Evolutionary conservation across 192 early-diverging fungal genomes (phyloP).

Genomic region (Coemansia sp.): DNA sequence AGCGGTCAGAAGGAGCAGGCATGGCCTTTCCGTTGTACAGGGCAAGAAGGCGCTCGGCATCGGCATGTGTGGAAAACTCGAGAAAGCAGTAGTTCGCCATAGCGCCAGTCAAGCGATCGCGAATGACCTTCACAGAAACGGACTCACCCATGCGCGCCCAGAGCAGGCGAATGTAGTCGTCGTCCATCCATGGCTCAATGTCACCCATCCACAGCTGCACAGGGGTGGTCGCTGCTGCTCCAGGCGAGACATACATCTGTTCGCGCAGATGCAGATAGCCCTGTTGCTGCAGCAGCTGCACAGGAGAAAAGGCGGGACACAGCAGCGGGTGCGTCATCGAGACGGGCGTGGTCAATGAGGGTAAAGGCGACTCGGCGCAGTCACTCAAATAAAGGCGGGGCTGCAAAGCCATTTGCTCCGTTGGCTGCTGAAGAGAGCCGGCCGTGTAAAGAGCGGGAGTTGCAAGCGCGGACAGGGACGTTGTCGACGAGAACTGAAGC

Average conservation of each 20-base stretch:
- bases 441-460: background rate
- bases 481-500: background rate
- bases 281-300: constrained; percentile 4
- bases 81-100: constrained; percentile 93
- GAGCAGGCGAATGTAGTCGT: constrained; percentile 78
- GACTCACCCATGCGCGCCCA: constrained; percentile 85
- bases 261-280: background rate
- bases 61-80: constrained; percentile 66
- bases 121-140: constrained; percentile 92
- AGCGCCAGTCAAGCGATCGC: constrained; percentile 78
- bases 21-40: constrained; percentile 78
- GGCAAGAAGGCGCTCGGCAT: constrained; percentile 69
- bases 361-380: background rate
- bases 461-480: background rate
- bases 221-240: constrained; percentile 1
- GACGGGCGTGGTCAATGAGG: background rate
- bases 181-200: constrained; percentile 98
- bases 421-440: background rate
- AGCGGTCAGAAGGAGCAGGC: constrained; percentile 68
- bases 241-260: background rate
- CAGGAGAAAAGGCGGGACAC: background rate
- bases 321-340: background rate
- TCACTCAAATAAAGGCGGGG: background rate
- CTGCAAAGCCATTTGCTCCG: background rate
- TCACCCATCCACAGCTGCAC: constrained; percentile 84